Base-by-base conservation (phyloP, 805 yeast species). In the Clavispora phyllophila region DNA sequence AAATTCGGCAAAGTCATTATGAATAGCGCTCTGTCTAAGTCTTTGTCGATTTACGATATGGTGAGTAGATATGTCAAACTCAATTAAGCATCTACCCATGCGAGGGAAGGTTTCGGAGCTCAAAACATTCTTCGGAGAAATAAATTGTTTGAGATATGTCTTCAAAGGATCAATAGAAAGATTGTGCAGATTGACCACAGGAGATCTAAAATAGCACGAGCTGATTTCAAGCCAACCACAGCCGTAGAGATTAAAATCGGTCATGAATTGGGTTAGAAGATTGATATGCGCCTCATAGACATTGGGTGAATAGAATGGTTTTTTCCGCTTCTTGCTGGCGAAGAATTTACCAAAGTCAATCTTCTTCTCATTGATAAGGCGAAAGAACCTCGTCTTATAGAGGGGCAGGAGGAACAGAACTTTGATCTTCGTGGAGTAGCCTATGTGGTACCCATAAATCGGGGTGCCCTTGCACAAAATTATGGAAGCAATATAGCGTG, bases 221-320 rank as follows among this genome's bases (percentile, higher is more conserved):
- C 58, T 53, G 1, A 82, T 43, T 14, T 72, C 63, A 18, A 90
- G 46, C 91, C 95, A 87, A 5, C 82, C 81, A 60, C 96, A 87
- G 1, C 96, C 95, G 56, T 74, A 87, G 24, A 91, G 61, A 56
- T 91, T 90, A 62, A 75, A 88, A 57, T 93, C 99, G 0, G 85
- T 71, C 22, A 87, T 60, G 55, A 91, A 88, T 56, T 93, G 97
- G 6, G 87, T 60, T 1, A 77, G 56, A 51, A 70, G 84, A 0
- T 96, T 89, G 10, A 91, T 72, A 56, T 93, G 98, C 0, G 89
- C 70, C 55, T 93, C 99, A 58, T 68, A 87, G 0, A 67, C 49
- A 3, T 42, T 36, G 4, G 46, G 46, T 19, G 36, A 14, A 7
- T 23, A 19, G 12, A 14, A 22, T 2, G 31, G 17, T 3, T 26